A percentile compares a stretch with the other conserved stretches of the same genome.
These are phyloP conservation scores for Stevia rebaudiana DNA, from an alignment of 140 eudicot genomes.

Conservation along the genomic window DNA sequence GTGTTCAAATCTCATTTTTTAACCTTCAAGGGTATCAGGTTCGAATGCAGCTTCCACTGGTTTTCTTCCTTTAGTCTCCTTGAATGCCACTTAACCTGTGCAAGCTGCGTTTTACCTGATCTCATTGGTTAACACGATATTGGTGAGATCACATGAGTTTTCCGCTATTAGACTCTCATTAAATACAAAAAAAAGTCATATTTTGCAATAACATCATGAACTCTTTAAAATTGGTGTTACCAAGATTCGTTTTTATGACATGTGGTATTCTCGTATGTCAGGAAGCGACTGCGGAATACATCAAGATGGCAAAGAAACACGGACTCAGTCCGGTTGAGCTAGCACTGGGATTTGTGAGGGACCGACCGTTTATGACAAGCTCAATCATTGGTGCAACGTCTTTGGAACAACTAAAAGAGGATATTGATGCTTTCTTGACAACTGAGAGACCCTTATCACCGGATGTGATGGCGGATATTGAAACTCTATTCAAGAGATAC, in stretches of 20 bases:
- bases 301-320: slow-evolving; percentile 77
- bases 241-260: neutral
- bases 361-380: slow-evolving; percentile 81
- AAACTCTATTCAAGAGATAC: slow-evolving; percentile 63
- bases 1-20: neutral
- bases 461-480: slow-evolving; percentile 65
- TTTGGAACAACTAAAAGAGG: slow-evolving; percentile 80
- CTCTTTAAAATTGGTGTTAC: neutral
- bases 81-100: neutral
- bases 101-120: neutral
- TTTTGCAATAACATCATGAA: neutral
- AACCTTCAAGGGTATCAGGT: neutral
- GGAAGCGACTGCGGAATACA: slow-evolving; percentile 76
- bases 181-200: no score
- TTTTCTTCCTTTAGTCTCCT: neutral
- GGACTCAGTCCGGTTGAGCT: slow-evolving; percentile 71
- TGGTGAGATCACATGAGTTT: neutral
- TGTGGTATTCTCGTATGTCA: slow-evolving; percentile 21
- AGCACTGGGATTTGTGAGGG: slow-evolving; percentile 81
- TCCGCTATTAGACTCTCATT: neutral
- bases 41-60: neutral
- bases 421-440: slow-evolving; percentile 71
- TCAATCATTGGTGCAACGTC: slow-evolving; percentile 95
- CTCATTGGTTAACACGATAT: neutral
- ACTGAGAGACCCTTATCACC: slow-evolving; percentile 67